Evolutionary conservation across 1,139 yeast species (phyloP).

Genomic region (Pichia sp.): DNA sequence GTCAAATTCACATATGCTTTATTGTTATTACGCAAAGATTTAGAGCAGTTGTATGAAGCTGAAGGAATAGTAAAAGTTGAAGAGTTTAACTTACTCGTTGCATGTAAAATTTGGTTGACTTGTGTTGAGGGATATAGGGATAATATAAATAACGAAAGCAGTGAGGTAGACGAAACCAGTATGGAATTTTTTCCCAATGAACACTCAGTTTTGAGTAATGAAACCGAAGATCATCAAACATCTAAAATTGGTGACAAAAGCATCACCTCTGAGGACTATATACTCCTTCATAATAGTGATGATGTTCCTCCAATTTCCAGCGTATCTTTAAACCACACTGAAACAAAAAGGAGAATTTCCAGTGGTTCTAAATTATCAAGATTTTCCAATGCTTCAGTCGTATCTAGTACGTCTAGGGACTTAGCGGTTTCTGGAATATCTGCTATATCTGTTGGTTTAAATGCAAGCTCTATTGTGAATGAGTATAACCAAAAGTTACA

Average conservation of each 20-base stretch:
- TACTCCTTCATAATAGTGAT: background rate
- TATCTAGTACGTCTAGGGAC: constrained; percentile 3
- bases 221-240: background rate
- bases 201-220: background rate
- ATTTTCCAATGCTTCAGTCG: constrained; percentile 5
- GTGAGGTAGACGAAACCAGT: background rate
- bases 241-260: background rate
- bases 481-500: constrained; percentile 23
- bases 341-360: constrained; percentile 4
- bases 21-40: constrained; percentile 43
- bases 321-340: background rate
- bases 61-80: constrained; percentile 30
- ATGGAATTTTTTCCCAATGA: background rate
- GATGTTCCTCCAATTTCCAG: constrained; percentile 2
- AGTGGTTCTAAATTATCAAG: constrained; percentile 4
- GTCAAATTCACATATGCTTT: constrained; percentile 50
- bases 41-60: constrained; percentile 45
- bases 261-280: background rate
- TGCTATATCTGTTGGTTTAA: constrained; percentile 5
- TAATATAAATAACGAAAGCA: background rate
- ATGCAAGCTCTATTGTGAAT: constrained; percentile 15
- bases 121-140: constrained; percentile 26
- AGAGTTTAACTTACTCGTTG: constrained; percentile 31
- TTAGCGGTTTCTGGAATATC: constrained; percentile 9
- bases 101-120: constrained; percentile 31